phyloP scores from a whole-genome alignment of 768 basidiomycete genomes.

The Collybia sp. region DNA sequence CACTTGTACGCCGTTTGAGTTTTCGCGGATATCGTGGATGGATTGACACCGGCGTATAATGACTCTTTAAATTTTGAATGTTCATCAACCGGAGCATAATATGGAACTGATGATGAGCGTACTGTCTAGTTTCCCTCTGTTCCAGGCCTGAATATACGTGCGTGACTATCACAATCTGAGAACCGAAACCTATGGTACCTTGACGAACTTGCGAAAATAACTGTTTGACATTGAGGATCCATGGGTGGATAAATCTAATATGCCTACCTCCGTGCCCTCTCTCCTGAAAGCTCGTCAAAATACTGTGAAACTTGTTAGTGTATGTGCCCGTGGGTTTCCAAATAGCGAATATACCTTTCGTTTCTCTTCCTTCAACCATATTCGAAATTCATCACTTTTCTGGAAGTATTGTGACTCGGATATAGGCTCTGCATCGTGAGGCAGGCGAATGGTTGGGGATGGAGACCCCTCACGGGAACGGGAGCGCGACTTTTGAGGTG shows the following conservation, averaged over 20 bases:
- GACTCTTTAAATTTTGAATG: slow-evolving; percentile 28
- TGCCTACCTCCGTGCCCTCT: slow-evolving; percentile 70
- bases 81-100: not conserved
- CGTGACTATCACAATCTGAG: not conserved
- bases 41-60: slow-evolving; percentile 59
- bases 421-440: slow-evolving; percentile 55
- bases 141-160: slow-evolving; percentile 58
- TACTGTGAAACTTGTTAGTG: slow-evolving; percentile 44
- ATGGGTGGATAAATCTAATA: slow-evolving; percentile 9
- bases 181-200: slow-evolving; percentile 32
- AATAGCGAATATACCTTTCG: slow-evolving; percentile 32
- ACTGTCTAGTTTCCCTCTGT: slow-evolving; percentile 72
- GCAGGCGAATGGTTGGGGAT: slow-evolving; percentile 38
- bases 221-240: slow-evolving; percentile 37
- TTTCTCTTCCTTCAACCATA: slow-evolving; percentile 77
- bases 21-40: slow-evolving; percentile 50
- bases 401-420: slow-evolving; percentile 85
- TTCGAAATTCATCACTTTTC: slow-evolving; percentile 81
- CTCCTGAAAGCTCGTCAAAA: slow-evolving; percentile 81
- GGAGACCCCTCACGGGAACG: slow-evolving; percentile 26
- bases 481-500: slow-evolving; percentile 33
- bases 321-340: not conserved
- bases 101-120: slow-evolving; percentile 11
- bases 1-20: slow-evolving; percentile 84
- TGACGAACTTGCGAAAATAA: slow-evolving; percentile 92